These are phyloP conservation scores for Sarcocystis neurona DNA, from an alignment of 169 alveolate species.

Conservation along the genomic window DNA sequence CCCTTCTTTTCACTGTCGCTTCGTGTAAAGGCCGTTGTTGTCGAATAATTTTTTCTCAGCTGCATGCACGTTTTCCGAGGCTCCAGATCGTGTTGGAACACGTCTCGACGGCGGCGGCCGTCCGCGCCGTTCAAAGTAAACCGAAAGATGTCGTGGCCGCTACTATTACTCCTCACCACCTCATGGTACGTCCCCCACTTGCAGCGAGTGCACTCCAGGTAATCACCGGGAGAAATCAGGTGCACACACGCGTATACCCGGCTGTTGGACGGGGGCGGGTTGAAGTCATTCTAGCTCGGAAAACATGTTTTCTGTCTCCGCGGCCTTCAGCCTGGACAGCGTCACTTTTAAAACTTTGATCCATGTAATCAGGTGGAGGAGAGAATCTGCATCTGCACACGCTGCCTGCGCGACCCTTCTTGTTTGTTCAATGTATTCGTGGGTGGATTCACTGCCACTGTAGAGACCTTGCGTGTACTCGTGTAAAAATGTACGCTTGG, in stretches of 20 bases:
- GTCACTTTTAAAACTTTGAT: no score
- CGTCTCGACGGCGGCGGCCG: slow-evolving; percentile 68
- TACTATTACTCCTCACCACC: slow-evolving; percentile 70
- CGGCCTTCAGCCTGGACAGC: no score
- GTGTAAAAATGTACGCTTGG: no score
- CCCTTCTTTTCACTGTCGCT: not conserved
- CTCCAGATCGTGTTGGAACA: slow-evolving; percentile 69
- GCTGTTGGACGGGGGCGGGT: not conserved
- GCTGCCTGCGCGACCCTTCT: no score
- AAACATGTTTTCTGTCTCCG: no score
- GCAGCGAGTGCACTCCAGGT: no score
- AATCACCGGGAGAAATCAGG: not conserved
- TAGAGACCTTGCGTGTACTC: no score
- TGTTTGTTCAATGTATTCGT: no score
- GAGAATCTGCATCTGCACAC: no score
- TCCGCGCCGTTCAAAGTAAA: slow-evolving; percentile 29
- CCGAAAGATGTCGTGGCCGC: slow-evolving; percentile 60
- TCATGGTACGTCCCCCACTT: slow-evolving; percentile 38
- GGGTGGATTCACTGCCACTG: no score
- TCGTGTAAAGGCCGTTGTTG: not conserved
- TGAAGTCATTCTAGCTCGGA: no score
- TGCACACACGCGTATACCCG: not conserved
- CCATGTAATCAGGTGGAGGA: no score
- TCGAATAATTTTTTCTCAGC: not conserved
- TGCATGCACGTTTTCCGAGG: slow-evolving; percentile 54